These are phyloP conservation scores for Cystobasidiaceae sp. DNA, from an alignment of 1,284 basidiomycete genomes.

Conservation along the genomic window DNA sequence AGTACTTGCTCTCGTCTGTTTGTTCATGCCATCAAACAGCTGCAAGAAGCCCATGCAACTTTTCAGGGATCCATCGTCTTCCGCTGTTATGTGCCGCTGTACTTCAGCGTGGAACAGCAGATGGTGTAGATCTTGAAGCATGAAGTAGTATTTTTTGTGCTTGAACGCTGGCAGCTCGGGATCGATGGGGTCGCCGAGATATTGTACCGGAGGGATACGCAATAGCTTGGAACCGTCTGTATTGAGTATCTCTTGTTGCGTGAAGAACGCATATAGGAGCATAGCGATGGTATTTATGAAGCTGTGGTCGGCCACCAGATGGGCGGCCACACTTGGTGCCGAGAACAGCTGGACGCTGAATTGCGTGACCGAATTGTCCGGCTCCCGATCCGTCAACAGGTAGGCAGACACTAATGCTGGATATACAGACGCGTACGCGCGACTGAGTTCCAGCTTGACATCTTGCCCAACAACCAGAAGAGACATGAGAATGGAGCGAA, in stretches of 20 bases:
- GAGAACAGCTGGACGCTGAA: slow-evolving; percentile 87
- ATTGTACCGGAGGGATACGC: slow-evolving; percentile 48
- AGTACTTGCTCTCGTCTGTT: slow-evolving; percentile 72
- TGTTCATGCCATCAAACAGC: slow-evolving; percentile 80
- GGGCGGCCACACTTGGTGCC: slow-evolving; percentile 71
- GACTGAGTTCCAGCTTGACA: slow-evolving; percentile 72
- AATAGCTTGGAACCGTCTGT: background rate
- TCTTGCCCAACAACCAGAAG: slow-evolving; percentile 66
- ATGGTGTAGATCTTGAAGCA: slow-evolving; percentile 43
- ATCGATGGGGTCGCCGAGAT: slow-evolving; percentile 52
- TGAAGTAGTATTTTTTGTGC: slow-evolving; percentile 69
- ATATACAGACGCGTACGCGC: slow-evolving; percentile 76
- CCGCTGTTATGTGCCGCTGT: slow-evolving; percentile 14
- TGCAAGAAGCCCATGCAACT: slow-evolving; percentile 54
- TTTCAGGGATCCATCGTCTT: background rate
- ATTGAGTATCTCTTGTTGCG: slow-evolving; percentile 62
- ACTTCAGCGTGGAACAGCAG: slow-evolving; percentile 40
- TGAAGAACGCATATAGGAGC: slow-evolving; percentile 81
- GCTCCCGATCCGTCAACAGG: slow-evolving; percentile 82
- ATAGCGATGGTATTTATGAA: slow-evolving; percentile 70
- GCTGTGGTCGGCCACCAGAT: slow-evolving; percentile 67
- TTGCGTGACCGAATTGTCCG: slow-evolving; percentile 86
- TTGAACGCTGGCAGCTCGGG: slow-evolving; percentile 80
- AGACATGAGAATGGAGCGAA: slow-evolving; percentile 77
- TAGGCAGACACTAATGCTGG: slow-evolving; percentile 83